phyloP scores from a whole-genome alignment of 1,139 yeast species.

The Spathaspora jeffriesii region DNA sequence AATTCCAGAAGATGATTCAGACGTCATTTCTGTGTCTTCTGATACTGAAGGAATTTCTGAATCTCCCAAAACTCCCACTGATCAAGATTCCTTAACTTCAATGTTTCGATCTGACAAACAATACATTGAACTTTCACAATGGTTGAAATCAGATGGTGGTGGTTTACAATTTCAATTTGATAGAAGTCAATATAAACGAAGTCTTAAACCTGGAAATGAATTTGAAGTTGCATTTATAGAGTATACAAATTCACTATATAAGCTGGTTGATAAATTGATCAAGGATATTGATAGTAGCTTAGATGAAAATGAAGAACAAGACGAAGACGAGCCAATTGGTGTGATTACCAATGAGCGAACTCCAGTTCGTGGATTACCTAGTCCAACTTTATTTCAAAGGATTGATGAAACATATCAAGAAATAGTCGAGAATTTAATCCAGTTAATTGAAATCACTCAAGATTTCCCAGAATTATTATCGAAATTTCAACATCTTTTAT shows the following conservation, averaged over 20 bases:
- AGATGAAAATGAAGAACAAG: constrained; percentile 19
- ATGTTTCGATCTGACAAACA: constrained; percentile 10
- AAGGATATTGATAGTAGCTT: constrained; percentile 13
- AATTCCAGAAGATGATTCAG: constrained; percentile 39
- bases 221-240: constrained; percentile 22
- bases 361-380: not conserved
- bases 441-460: constrained; percentile 18
- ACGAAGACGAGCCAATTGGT: constrained; percentile 33
- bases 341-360: constrained; percentile 24
- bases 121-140: constrained; percentile 32
- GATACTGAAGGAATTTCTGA: constrained; percentile 33
- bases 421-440: constrained; percentile 23
- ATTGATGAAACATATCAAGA: constrained; percentile 26
- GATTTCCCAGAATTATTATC: constrained; percentile 4
- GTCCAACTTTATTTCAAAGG: not conserved
- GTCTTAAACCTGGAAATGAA: constrained; percentile 19
- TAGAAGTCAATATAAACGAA: constrained; percentile 23
- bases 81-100: not conserved
- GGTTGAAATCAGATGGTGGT: constrained; percentile 30
- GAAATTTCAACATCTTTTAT: constrained; percentile 24
- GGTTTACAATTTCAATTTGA: constrained; percentile 33
- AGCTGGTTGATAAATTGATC: constrained; percentile 31
- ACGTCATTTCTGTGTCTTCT: constrained; percentile 20
- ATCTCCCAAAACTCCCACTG: constrained; percentile 12
- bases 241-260: constrained; percentile 35